Evolutionary conservation across 768 basidiomycete genomes (phyloP), one percentile per base, ranked within the genome.

Genomic region (Mycena pura): DNA sequence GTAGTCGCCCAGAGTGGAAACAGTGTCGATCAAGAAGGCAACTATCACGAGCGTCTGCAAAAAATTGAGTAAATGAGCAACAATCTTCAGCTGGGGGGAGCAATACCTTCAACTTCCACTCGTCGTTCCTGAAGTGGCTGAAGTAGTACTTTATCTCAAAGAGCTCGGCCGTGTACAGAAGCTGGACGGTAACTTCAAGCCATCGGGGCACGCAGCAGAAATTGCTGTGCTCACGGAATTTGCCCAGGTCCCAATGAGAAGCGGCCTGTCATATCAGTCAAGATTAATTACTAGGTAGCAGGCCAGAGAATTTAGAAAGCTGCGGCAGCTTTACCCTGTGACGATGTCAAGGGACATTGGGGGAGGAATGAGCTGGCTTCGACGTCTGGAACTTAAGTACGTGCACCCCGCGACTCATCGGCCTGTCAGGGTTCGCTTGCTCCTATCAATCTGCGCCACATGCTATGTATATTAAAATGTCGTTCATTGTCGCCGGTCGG

Each of bases 161-260:
- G 17, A 57, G 44, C 22, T 57, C 55, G 55, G 55, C 55, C 55
- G 39, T 39, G 40, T 57, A 57, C 27, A 57, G 55, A 47, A 57
- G 39, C 55, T 57, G 25, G 34, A 45, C 45, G n/a, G 24, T 46
- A 47, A 38, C 34, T 57, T 57, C 44, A 57, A 45, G 27, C 53
- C n/a, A 32, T 40, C 31, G 43, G 21, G 40, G 43, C 27, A 43
- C n/a, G 36, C 15, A 46, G 34, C 41, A 43, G 22, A 44, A 28
- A 53, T 24, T 53, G 15, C 45, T 34, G 54, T 56, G 19, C 55
- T 46, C 45, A 57, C 55, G 44, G 55, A 57, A 36, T 57, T 57
- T 48, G 55, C 55, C 55, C 55, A 57, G 44, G 55, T 57, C 45
- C 55, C 55, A 40, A 57, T 43, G 40, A 43, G 40, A 43, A 43